Evolutionary conservation across 495 filamentous ascomycete genomes (phyloP), one percentile per base, ranked within the genome.

Genomic region (Xylaria acuta): DNA sequence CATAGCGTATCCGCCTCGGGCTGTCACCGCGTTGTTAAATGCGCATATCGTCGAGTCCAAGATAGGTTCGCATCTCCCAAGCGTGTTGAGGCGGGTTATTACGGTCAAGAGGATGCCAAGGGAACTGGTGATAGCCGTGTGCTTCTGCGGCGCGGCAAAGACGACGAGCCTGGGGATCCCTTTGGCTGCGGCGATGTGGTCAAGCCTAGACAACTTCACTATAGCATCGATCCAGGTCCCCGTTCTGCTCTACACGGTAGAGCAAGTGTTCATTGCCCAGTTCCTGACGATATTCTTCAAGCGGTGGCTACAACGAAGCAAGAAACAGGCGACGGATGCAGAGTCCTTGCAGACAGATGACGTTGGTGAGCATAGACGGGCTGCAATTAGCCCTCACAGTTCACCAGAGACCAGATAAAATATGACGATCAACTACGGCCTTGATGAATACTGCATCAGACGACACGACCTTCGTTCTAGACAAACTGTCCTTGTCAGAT

Each of bases 121-220:
- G 2, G 82, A 85, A 62, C 84, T 87, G 64, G 83, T 87, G 1
- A 83, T 88, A 69, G 86, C 86, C 8, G 83, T 88, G 1, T 89
- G 87, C 71, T 88, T 88, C 76, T 89, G 87, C 69, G 86, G 84
- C 1, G 86, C 87, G 1, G 86, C 87, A 30, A 89, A 89, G 75
- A 89, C 86, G 58, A 88, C 86, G 12, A 85, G 84, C 14, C 75
- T 88, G 3, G 87, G 86, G 2, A 86, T 89, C 20, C 86, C 86
- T 0, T 67, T 89, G 45, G 72, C 86, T 40, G 84, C 86, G 72
- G 82, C 86, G 11, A 87, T 89, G 86, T 89, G 86, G 86, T 78
- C 79, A 16, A 80, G 84, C 1, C 72, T 86, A 16, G 84, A 88
- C 69, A 80, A 87, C 22, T 84, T 82, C 56, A 80, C 80, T 5